Evolutionary conservation across 805 yeast genomes (phyloP), one percentile per base, ranked within the genome.

Genomic region (Clavispora phyllophila): DNA sequence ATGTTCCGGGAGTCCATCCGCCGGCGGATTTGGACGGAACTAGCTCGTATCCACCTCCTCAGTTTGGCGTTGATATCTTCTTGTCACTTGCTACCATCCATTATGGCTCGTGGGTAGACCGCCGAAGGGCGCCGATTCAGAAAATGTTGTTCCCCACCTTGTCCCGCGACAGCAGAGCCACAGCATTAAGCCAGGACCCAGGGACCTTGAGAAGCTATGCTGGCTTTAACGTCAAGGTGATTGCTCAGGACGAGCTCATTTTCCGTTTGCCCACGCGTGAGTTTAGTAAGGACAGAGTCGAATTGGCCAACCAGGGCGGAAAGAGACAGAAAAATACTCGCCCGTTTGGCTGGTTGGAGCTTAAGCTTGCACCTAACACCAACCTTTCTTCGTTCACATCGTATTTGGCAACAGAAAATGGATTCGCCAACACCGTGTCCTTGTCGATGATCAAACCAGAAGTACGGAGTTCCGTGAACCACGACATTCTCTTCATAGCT

Each of bases 91-190:
- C 88, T 0, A 81, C 86, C 0, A 64, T 88, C 1, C 83, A 83
- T 51, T 90, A 87, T 57, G 99, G 99, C 0, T 96, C 99, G 0
- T 91, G 97, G 96, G 86, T 96, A 0, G 95, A 93, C 45, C 78
- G 91, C 28, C 95, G 93, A 60, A 61, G 96, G 14, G 71, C 70
- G 2, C 75, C 81, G 1, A 54, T 90, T 9, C 89, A 83, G 43
- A 63, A 69, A 13, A 65, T 82, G 63, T 65, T 93, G 19, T 78
- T 84, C 43, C 99, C 99, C 0, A 59, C 74, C 0, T 57, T 79
- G 9, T 77, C 84, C 20, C 63, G 82, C 37, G 87, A 88, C 53
- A 63, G 79, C 3, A 52, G 54, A 9, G 65, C 67, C 4, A 61
- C 62, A 3, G 45, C 45, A 17, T 39, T 40, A 5, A 39, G 44